Evolutionary conservation across 2,329 filamentous ascomycete genomes (phyloP), one percentile per base, ranked within the genome.

Genomic region (Knufia fluminis): DNA sequence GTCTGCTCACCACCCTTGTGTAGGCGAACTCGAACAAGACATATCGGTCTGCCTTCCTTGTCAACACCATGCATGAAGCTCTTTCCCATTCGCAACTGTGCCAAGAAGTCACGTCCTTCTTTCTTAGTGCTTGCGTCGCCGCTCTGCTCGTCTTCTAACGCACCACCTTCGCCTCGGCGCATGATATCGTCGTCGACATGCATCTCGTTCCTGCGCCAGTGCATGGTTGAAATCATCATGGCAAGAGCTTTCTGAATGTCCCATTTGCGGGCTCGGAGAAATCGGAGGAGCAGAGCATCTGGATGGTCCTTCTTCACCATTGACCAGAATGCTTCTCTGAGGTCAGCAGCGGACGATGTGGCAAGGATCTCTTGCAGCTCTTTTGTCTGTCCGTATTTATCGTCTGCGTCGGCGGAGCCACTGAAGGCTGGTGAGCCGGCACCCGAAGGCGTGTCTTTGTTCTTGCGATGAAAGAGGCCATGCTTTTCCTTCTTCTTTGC

Each of bases 271-370:
- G 50, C 50, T 8, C 46, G 46, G n/a, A 95, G 72, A 66, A 94
- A 95, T 36, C 89, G 81, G 50, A 95, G 70, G 14, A 91, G 70
- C 16, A 94, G 72, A 2, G 83, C 85, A 68, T 98, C 92, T 0
- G 92, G 92, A 63, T 97, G 81, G 62, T 98, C 92, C 61, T 92
- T 84, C 72, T 97, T 98, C 51, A 91, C 79, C 88, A 96, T 94
- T 57, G 72, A 78, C 92, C 92, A 97, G 63, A 97, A 85, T 0
- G 89, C 83, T 14, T 76, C 73, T 46, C 89, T 80, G 56, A 98
- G 79, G 38, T 84, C 76, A 60, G 94, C 87, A 0, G 91, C 86
- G 0, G 81, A 77, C 61, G 85, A 78, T 52, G 78, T 86, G 43
- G 84, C 82, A 8, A 98, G 68, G 0, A 88, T 87, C 35, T 91